phyloP scores from a whole-genome alignment of 2,329 filamentous ascomycete genomes.

The Ceratocystis ficicola region DNA sequence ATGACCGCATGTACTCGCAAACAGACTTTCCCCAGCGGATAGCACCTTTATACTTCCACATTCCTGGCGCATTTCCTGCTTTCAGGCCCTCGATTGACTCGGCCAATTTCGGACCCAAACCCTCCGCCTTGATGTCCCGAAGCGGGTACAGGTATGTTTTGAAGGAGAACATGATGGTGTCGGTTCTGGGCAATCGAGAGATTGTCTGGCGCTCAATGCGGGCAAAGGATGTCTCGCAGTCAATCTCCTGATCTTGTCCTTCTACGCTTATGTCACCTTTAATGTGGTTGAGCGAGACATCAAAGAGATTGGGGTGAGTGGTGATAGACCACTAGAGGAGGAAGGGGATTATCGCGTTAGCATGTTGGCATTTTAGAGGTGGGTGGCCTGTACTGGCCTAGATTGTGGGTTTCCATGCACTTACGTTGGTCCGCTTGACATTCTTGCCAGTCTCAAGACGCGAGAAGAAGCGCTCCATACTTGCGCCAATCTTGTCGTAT shows the following conservation, averaged over 20 bases:
- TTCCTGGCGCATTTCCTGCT: constrained; percentile 40
- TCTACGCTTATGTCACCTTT: constrained; percentile 28
- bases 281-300: constrained; percentile 31
- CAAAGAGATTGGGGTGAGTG: constrained; percentile 34
- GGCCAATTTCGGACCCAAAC: constrained; percentile 36
- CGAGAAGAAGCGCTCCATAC: constrained; percentile 44
- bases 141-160: constrained; percentile 44
- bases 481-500: constrained; percentile 42
- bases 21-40: constrained; percentile 38
- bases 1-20: constrained; percentile 36
- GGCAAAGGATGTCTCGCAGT: constrained; percentile 32
- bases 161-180: constrained; percentile 42
- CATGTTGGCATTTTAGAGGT: neutral
- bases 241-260: constrained; percentile 30
- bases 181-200: constrained; percentile 37
- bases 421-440: constrained; percentile 41
- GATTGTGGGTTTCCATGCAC: constrained; percentile 20
- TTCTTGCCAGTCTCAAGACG: constrained; percentile 38
- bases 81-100: constrained; percentile 43
- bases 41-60: constrained; percentile 43
- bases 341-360: neutral
- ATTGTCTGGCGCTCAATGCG: constrained; percentile 43
- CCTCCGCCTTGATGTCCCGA: constrained; percentile 38
- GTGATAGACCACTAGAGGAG: constrained; percentile 38
- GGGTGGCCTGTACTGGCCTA: too few relatives aligned